phyloP scores from a whole-genome alignment of 2,329 filamentous ascomycete genomes.

The Elsinoe perseae region DNA sequence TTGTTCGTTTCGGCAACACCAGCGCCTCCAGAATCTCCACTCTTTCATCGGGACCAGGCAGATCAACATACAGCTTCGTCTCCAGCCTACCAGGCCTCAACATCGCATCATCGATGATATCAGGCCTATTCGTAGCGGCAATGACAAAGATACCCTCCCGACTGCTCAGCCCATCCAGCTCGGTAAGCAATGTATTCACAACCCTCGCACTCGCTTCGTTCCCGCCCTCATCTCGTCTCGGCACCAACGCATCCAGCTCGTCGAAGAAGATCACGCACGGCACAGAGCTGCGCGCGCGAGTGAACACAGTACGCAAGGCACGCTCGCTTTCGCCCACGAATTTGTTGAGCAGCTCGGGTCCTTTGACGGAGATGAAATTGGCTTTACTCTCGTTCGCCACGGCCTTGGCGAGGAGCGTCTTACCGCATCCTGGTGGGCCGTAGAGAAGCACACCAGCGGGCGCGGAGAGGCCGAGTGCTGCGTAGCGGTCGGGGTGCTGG shows the following conservation, averaged over 20 bases:
- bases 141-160: slow-evolving; percentile 87
- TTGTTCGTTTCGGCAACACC: slow-evolving; percentile 45
- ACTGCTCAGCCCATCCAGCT: slow-evolving; percentile 77
- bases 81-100: slow-evolving; percentile 83
- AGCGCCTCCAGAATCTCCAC: slow-evolving; percentile 75
- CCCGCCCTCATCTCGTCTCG: slow-evolving; percentile 65
- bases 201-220: slow-evolving; percentile 81
- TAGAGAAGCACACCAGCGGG: slow-evolving; percentile 87
- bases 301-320: slow-evolving; percentile 84
- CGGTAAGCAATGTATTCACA: slow-evolving; percentile 89
- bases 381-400: slow-evolving; percentile 92
- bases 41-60: slow-evolving; percentile 70
- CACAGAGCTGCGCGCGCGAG: slow-evolving; percentile 72
- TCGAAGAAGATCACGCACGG: slow-evolving; percentile 98
- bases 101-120: slow-evolving; percentile 96
- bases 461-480: slow-evolving; percentile 66
- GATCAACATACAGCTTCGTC: slow-evolving; percentile 78
- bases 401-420: slow-evolving; percentile 91
- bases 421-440: slow-evolving; percentile 94
- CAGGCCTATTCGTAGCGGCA: slow-evolving; percentile 87
- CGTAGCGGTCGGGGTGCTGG: slow-evolving; percentile 68
- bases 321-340: slow-evolving; percentile 95
- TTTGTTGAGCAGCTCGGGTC: slow-evolving; percentile 92
- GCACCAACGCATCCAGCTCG: slow-evolving; percentile 87
- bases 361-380: slow-evolving; percentile 97